Conservation (phyloP, 192 early-diverging fungal species). For the Coemansia sp. region DNA sequence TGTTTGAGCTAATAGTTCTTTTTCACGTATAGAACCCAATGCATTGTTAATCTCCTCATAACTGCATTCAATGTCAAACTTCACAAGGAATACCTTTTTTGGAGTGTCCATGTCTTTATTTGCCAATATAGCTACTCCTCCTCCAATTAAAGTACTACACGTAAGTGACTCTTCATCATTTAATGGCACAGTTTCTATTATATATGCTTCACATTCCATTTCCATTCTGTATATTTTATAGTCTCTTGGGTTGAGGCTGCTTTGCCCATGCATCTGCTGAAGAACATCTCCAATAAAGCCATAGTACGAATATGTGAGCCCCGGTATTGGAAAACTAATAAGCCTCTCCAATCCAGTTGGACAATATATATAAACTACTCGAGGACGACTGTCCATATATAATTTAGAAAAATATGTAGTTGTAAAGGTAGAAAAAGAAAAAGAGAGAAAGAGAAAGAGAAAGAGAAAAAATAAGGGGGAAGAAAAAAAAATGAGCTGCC, state of each 20-base stretch:
- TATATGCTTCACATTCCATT: neutral
- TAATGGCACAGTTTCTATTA: neutral
- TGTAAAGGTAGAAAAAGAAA: no score
- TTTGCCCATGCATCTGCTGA: neutral
- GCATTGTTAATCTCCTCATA: neutral
- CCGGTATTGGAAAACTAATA: no score
- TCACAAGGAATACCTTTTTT: neutral
- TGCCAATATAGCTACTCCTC: neutral
- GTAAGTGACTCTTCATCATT: neutral
- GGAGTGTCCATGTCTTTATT: neutral
- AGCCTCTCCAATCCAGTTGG: no score
- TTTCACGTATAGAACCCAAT: neutral
- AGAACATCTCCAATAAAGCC: neutral
- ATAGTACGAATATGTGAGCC: neutral
- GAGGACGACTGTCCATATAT: no score
- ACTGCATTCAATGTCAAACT: neutral
- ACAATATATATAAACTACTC: no score
- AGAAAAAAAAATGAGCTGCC: no score
- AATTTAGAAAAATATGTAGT: no score
- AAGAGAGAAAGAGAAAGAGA: neutral
- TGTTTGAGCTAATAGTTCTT: neutral
- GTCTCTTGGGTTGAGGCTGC: neutral
- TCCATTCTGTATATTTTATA: neutral
- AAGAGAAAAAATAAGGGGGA: neutral
- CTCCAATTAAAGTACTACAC: neutral